Percentiles rank a stretch among this genome's conserved stretches.
phyloP scores from a whole-genome alignment of 176 grass and related monocot genomes.

The Oryza longistaminata region DNA sequence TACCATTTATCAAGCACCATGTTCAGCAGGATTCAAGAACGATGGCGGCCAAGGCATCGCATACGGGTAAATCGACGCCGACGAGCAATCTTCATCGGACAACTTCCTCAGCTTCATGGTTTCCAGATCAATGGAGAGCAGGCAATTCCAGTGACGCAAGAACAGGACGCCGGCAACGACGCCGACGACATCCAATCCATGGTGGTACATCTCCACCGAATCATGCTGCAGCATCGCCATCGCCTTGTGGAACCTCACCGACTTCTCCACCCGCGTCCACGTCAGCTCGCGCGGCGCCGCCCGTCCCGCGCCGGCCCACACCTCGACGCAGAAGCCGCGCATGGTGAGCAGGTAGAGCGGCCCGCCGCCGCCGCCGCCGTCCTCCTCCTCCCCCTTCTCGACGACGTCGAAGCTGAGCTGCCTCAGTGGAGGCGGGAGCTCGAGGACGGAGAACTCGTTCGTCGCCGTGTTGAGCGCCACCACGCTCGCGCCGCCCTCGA shows the following conservation, averaged over 20 bases:
- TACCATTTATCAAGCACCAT: conserved; percentile 23
- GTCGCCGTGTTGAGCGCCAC: conserved; percentile 23
- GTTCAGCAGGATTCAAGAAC: conserved; percentile 27
- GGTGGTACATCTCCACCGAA: not conserved
- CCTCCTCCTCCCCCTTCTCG: conserved; percentile 19
- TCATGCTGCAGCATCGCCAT: not conserved
- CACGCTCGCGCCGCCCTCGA: conserved; percentile 30
- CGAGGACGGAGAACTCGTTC: conserved; percentile 25
- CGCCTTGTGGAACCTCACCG: conserved; percentile 38
- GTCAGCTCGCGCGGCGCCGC: not conserved
- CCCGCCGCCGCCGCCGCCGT: not conserved
- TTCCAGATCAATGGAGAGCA: conserved; percentile 43
- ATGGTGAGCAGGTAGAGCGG: conserved; percentile 45
- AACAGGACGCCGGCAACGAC: conserved; percentile 37
- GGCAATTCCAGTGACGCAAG: conserved; percentile 13
- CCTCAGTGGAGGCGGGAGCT: conserved; percentile 29
- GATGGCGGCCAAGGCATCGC: conserved; percentile 16
- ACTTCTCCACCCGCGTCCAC: conserved; percentile 44
- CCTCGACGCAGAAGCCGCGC: conserved; percentile 36
- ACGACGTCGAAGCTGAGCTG: conserved; percentile 33
- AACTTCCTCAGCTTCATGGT: conserved; percentile 36
- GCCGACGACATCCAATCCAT: not conserved
- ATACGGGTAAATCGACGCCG: conserved; percentile 12
- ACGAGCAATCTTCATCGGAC: not conserved
- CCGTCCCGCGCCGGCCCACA: conserved; percentile 18